Base-by-base conservation (phyloP, 108 stramenopile species). In the Nannochloropsis gaditana region DNA sequence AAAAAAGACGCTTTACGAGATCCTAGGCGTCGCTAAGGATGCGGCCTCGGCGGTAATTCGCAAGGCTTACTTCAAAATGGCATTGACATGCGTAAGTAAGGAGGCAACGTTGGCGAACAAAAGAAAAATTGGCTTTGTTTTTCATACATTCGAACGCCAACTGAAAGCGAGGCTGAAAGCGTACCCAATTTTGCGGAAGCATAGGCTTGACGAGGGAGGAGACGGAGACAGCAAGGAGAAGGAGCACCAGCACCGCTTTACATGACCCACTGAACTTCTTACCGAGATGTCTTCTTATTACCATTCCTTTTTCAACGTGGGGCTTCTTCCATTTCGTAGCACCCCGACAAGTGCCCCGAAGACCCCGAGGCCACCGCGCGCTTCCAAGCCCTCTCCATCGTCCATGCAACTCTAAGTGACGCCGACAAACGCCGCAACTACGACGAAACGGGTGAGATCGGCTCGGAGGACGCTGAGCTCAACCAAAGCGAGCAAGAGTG, bases 371-470 rank as follows among this genome's bases (percentile, higher is more conserved):
- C 88, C 41, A 59, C 79, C n/a, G 82, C 82, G 9, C 84, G 84
- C 41, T 88, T 88, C 82, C 88, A 88, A 41, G 88, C 88, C 50
- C 88, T 88, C 42, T 85, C 82, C 1, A 44, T 85, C 50, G 84
- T 85, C 21, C 88, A 88, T 59, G 81, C 84, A 19, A 84, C 84
- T 42, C 47, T 88, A 31, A 73, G 82, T 11, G 84, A 88, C 45
- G 81, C 84, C 11, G 44, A 88, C 41, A 31, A 59, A 21, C 88
- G 88, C 11, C 43, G 42, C 5, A 41, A 83, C 9, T 88, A 88
- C 84, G 88, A 88, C 84, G 88, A 84, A 43, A 88, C 88, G 3
- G 88, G 88, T 47, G 88, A 88, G 17, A 44, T 88, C n/a, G 84
- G 41, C 21, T 84, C 80, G 43, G 84, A 85, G 6, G 82, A 43